Percentiles rank a stretch among this genome's conserved stretches.
Conservation (phyloP, 2,329 filamentous ascomycete genomes). For the Nectriaceae sp. region DNA sequence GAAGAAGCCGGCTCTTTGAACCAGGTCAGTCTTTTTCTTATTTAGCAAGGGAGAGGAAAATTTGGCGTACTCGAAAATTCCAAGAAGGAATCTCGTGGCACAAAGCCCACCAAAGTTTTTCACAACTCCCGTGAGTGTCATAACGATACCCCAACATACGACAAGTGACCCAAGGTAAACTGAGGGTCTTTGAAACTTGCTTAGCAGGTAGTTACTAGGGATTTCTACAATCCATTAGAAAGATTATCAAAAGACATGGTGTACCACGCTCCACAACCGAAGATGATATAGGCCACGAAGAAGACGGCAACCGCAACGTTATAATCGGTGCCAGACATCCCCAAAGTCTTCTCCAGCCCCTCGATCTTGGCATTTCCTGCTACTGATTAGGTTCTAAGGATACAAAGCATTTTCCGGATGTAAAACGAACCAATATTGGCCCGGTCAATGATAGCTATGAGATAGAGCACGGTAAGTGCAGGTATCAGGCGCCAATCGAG, state of each 20-base stretch:
- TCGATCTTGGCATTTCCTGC: conserved; percentile 54
- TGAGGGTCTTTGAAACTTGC: neutral
- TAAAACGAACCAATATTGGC: no score
- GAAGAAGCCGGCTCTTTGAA: conserved; percentile 29
- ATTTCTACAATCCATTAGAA: neutral
- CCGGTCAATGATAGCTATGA: no score
- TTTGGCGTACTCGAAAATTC: neutral
- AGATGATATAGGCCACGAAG: neutral
- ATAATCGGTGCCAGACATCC: conserved; percentile 56
- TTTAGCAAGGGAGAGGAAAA: neutral
- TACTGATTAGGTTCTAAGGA: no score
- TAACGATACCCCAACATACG: neutral
- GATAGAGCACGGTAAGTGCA: no score
- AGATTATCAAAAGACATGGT: neutral
- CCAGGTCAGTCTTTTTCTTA: neutral
- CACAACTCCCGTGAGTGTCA: neutral
- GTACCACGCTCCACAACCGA: neutral
- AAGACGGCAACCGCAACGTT: conserved; percentile 33
- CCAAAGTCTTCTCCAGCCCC: conserved; percentile 30
- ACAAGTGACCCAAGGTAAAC: neutral
- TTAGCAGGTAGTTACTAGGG: neutral
- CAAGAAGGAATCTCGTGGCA: neutral
- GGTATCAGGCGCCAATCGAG: no score
- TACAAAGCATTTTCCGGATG: no score
- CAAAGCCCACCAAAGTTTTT: neutral